Evolutionary conservation across 345 rosid species (phyloP).

Genomic region (Linum lewisii): DNA sequence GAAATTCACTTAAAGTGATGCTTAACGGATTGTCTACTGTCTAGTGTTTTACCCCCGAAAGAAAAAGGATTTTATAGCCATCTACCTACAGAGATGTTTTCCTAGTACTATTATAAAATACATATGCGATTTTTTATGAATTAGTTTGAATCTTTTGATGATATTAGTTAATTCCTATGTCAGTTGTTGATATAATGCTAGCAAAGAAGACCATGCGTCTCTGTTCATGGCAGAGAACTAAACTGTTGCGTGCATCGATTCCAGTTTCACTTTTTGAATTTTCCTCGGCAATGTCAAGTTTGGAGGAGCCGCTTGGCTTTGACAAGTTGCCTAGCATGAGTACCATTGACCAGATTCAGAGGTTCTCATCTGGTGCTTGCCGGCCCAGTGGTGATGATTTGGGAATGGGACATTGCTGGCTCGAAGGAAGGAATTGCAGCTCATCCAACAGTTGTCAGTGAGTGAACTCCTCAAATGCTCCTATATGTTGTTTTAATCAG

Average conservation of each 20-base stretch:
- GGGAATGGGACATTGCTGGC: conserved; percentile 77
- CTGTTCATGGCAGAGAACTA: conserved; percentile 14
- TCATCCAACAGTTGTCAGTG: conserved; percentile 67
- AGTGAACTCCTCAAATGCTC: conserved; percentile 19
- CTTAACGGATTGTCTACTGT: too few species aligned
- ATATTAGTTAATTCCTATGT: neutral
- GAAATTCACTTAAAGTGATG: too few species aligned
- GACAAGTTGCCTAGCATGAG: conserved; percentile 93
- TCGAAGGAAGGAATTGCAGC: conserved; percentile 76
- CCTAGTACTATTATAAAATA: too few species aligned
- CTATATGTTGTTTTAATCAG: neutral
- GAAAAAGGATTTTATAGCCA: too few species aligned
- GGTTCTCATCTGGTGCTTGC: conserved; percentile 80
- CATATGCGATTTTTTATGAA: too few species aligned
- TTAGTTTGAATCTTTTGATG: conserved; percentile 3
- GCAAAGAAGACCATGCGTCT: conserved; percentile 6
- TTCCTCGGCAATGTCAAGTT: conserved; percentile 64
- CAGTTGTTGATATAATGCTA: conserved; percentile 10
- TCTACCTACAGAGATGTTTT: too few species aligned
- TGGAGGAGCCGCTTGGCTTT: conserved; percentile 85
- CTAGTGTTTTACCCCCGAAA: too few species aligned
- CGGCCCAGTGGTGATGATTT: conserved; percentile 54
- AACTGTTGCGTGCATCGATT: conserved; percentile 25
- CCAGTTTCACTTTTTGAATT: conserved; percentile 19
- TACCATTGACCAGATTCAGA: conserved; percentile 70